These are phyloP conservation scores for Cadophora sp. DNA, from an alignment of 2,329 filamentous ascomycete genomes.

Conservation along the genomic window DNA sequence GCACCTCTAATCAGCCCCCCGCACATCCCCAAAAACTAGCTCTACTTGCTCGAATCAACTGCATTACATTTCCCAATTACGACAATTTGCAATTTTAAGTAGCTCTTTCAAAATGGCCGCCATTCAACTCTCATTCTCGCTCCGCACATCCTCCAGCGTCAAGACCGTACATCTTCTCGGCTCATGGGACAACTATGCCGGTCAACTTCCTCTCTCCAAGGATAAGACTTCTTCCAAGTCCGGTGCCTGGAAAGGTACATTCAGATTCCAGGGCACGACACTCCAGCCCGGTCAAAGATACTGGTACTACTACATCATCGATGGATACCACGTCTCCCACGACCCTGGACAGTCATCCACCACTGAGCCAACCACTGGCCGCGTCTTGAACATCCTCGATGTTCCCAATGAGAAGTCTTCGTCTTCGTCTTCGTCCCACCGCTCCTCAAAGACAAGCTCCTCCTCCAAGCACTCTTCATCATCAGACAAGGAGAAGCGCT, in stretches of 20 bases:
- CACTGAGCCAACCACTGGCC: constrained; percentile 94
- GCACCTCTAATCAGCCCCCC: constrained; percentile 56
- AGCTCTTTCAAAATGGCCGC: constrained; percentile 74
- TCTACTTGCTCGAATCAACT: constrained; percentile 50
- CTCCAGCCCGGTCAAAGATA: constrained; percentile 90
- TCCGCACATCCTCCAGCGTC: constrained; percentile 94
- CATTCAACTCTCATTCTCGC: constrained; percentile 93
- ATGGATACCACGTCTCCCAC: constrained; percentile 97
- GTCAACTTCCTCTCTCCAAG: constrained; percentile 93
- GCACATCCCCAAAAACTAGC: constrained; percentile 40
- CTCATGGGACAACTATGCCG: constrained; percentile 97
- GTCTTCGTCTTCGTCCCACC: constrained; percentile 57
- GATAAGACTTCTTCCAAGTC: constrained; percentile 83
- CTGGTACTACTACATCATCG: constrained; percentile 99
- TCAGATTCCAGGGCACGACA: constrained; percentile 89
- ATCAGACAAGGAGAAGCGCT: constrained; percentile 50
- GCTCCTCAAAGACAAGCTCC: constrained; percentile 51
- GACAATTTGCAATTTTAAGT: constrained; percentile 42
- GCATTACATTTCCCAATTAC: constrained; percentile 40
- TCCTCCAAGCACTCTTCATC: constrained; percentile 52
- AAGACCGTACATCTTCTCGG: constrained; percentile 98
- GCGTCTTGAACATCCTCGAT: constrained; percentile 97
- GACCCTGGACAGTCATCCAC: constrained; percentile 90
- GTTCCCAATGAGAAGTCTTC: constrained; percentile 67
- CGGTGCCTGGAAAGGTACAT: constrained; percentile 93